These are phyloP conservation scores for Solanum arcanum DNA, from an alignment of 257 asterid species.

Conservation along the genomic window DNA sequence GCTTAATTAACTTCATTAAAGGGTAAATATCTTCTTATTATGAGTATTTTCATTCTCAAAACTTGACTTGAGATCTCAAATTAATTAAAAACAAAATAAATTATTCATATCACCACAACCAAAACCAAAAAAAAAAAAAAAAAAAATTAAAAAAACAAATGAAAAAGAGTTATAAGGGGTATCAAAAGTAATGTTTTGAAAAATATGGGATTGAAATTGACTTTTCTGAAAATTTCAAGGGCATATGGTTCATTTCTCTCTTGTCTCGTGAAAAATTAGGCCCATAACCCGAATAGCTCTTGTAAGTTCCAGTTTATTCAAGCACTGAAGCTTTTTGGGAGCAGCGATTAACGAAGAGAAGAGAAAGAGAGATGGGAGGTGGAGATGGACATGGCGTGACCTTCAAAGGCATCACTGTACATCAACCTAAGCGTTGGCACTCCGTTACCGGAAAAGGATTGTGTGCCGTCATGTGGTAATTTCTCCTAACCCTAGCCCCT, in stretches of 20 bases:
- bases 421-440: slow-evolving; percentile 92
- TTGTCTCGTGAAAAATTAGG: neutral
- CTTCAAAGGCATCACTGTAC: slow-evolving; percentile 65
- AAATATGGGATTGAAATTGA: neutral
- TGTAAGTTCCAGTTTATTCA: neutral
- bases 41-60: neutral
- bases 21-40: neutral
- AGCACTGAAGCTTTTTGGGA: neutral
- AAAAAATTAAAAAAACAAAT: too few species aligned
- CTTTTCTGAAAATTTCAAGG: neutral
- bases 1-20: neutral
- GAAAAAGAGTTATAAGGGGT: neutral
- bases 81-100: neutral
- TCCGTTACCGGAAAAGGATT: slow-evolving; percentile 82
- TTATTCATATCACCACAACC: neutral
- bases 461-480: slow-evolving; percentile 88
- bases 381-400: slow-evolving; percentile 57
- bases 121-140: too few species aligned
- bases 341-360: neutral
- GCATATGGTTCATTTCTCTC: neutral
- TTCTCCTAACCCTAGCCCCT: neutral
- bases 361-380: slow-evolving; percentile 36
- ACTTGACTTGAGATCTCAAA: rapidly evolving
- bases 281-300: neutral
- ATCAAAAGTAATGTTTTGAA: neutral